These are phyloP conservation scores for Ophiocordyceps camponoti-saundersi DNA, from an alignment of 2,329 filamentous ascomycete species.

Conservation along the genomic window DNA sequence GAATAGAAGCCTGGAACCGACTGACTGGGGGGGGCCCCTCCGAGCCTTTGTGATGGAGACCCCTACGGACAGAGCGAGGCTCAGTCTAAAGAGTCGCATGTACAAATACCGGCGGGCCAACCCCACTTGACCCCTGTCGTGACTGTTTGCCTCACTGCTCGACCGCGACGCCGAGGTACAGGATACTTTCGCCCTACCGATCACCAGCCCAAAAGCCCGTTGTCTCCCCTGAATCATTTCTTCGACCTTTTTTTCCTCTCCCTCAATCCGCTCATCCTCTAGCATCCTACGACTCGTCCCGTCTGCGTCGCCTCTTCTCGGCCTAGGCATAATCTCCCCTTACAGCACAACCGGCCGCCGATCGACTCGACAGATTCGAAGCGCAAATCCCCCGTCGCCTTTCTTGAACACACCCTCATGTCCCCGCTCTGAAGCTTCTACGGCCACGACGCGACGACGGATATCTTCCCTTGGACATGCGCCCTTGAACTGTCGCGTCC, in stretches of 20 bases:
- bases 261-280: background rate
- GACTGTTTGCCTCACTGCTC: background rate
- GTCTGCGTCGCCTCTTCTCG: background rate
- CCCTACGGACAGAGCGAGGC: background rate
- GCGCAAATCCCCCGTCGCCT: background rate
- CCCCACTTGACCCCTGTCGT: background rate
- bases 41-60: background rate
- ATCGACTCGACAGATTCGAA: background rate
- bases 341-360: too few species aligned
- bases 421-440: background rate
- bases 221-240: background rate
- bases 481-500: background rate
- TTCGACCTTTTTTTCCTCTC: too few species aligned
- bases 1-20: too few species aligned
- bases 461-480: background rate
- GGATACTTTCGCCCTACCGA: background rate
- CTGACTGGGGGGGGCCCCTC: background rate
- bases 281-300: background rate
- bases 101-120: background rate
- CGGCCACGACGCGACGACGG: background rate
- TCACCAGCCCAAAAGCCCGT: background rate
- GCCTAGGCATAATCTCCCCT: background rate
- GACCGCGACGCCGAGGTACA: background rate
- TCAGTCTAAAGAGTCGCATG: background rate
- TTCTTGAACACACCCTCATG: background rate